Conservation (phyloP, 2,329 filamentous ascomycete genomes). For the Aspergillus novofumigatus region DNA sequence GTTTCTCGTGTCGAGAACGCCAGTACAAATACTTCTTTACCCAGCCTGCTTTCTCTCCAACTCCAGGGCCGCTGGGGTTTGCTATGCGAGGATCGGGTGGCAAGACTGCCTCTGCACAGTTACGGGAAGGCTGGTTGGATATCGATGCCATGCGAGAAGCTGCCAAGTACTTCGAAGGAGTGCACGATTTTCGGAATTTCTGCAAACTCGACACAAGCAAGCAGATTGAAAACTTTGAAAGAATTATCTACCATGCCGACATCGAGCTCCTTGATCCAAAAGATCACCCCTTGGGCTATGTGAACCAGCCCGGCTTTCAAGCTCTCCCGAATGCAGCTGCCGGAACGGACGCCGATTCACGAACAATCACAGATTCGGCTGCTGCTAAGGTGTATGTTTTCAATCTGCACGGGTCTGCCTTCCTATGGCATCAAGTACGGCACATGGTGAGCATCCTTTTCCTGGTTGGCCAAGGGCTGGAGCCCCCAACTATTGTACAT, state of each 20-base stretch:
- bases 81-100: constrained; percentile 26
- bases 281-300: constrained; percentile 54
- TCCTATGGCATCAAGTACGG: constrained; percentile 96
- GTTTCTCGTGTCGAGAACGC: constrained; percentile 87
- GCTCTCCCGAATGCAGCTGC: constrained; percentile 21
- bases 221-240: constrained; percentile 77
- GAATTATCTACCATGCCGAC: constrained; percentile 74
- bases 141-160: constrained; percentile 81
- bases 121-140: constrained; percentile 74
- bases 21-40: constrained; percentile 98
- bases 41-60: constrained; percentile 76
- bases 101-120: constrained; percentile 22
- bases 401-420: constrained; percentile 82
- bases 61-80: constrained; percentile 53
- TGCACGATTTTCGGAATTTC: constrained; percentile 94
- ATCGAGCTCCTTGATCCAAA: constrained; percentile 64
- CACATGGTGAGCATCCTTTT: constrained; percentile 94
- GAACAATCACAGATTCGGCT: constrained; percentile 27
- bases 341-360: constrained; percentile 13
- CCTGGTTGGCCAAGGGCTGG: constrained; percentile 81
- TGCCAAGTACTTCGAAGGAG: constrained; percentile 72
- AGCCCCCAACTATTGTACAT: constrained; percentile 67
- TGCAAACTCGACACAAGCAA: constrained; percentile 91
- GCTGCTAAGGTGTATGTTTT: constrained; percentile 75
- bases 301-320: constrained; percentile 47